Evolutionary conservation across 257 asterid species (phyloP).

Genomic region (Coffea canephora): DNA sequence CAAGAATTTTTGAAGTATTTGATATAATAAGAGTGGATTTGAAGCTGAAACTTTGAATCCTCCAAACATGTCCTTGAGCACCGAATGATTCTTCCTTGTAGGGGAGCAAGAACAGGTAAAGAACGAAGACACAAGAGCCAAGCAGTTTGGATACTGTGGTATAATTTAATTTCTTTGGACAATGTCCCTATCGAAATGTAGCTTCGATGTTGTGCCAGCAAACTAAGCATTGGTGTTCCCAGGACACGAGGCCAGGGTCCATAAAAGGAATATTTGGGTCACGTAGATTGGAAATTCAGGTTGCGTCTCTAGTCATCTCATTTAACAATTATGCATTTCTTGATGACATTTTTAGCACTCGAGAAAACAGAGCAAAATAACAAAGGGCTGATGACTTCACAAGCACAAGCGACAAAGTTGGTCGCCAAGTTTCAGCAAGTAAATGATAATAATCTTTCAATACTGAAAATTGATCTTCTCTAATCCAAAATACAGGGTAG

Average conservation of each 20-base stretch:
- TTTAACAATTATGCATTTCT: not conserved
- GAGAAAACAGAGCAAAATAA: not conserved
- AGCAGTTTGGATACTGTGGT: not conserved
- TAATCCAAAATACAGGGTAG: no score
- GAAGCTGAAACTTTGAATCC: not conserved
- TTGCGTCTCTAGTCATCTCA: not conserved
- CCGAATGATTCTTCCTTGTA: no score
- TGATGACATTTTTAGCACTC: not conserved
- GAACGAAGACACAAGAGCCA: not conserved
- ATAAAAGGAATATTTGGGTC: not conserved
- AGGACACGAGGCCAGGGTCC: not conserved
- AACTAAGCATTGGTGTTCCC: not conserved
- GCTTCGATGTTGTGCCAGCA: not conserved
- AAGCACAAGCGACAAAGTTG: not conserved
- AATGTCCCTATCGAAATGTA: not conserved
- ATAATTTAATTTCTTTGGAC: not conserved
- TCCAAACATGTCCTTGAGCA: no score
- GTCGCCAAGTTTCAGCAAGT: no score
- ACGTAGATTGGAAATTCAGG: not conserved
- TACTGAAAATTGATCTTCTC: no score
- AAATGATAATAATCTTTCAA: no score
- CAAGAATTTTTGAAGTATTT: no score
- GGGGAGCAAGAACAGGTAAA: not conserved
- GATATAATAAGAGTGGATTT: not conserved
- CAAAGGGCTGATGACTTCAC: not conserved